Evolutionary conservation across 108 stramenopile genomes (phyloP).

Genomic region (Mediolabrus comicus): DNA sequence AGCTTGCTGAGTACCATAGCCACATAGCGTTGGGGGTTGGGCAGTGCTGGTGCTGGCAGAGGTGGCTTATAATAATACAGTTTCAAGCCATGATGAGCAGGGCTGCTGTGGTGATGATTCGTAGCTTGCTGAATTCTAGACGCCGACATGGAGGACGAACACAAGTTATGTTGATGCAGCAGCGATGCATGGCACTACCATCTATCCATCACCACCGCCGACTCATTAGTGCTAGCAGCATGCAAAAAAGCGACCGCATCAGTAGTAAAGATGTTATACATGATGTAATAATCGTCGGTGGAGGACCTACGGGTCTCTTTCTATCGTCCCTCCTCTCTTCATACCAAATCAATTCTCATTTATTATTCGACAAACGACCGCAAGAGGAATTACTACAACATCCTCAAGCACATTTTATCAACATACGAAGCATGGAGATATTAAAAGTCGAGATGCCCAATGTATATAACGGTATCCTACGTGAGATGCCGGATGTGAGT

Average conservation of each 20-base stretch:
- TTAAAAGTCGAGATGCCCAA: constrained; percentile 46
- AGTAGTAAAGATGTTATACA: neutral
- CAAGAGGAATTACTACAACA: constrained; percentile 54
- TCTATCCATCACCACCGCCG: too few species aligned
- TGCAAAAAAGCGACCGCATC: neutral
- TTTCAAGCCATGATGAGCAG: too few species aligned
- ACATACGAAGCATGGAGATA: constrained; percentile 92
- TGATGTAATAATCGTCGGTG: constrained; percentile 67
- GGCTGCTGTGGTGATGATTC: too few species aligned
- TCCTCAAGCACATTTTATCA: constrained; percentile 95
- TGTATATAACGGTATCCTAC: constrained; percentile 41
- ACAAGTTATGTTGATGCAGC: too few species aligned
- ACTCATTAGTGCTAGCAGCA: too few species aligned
- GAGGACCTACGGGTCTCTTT: constrained; percentile 76
- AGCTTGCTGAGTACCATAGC: too few species aligned
- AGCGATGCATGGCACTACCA: too few species aligned
- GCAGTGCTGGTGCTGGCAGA: too few species aligned
- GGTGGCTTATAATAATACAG: too few species aligned
- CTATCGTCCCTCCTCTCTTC: constrained; percentile 63
- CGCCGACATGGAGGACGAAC: too few species aligned
- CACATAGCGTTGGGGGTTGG: too few species aligned
- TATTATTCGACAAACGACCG: constrained; percentile 63
- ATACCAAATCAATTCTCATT: constrained; percentile 48
- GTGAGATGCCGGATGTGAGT: constrained; percentile 60
- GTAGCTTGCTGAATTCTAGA: too few species aligned